Evolutionary conservation across 1,284 basidiomycete species (phyloP).

Genomic region (Trichosporon sp.): DNA sequence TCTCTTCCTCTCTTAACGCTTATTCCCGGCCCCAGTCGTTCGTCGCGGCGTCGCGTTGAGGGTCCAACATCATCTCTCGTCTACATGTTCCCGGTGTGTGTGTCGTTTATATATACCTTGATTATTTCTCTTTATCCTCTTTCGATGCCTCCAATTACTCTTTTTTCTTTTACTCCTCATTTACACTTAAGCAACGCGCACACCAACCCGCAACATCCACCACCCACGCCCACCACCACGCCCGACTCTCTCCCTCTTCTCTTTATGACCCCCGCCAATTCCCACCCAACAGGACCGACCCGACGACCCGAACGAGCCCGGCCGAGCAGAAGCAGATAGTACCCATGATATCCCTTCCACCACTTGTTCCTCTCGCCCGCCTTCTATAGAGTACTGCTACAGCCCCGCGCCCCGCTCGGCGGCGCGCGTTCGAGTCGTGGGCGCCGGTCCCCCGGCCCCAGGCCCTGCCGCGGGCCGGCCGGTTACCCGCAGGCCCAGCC

Average conservation of each 20-base stretch:
- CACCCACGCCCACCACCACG: neutral
- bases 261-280: neutral
- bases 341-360: neutral
- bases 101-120: constrained; percentile 4
- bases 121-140: neutral
- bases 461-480: no score
- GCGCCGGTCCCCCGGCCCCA: neutral
- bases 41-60: neutral
- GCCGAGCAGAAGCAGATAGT: neutral
- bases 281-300: neutral
- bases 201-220: neutral
- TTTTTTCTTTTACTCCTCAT: neutral
- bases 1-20: neutral
- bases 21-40: neutral
- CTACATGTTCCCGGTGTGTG: constrained; percentile 4
- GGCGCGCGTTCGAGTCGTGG: neutral
- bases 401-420: neutral
- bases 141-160: constrained; percentile 6
- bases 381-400: neutral
- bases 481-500: neutral
- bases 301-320: neutral
- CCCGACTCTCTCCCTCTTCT: neutral
- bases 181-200: neutral
- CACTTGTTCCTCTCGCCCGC: neutral
- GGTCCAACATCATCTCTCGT: neutral